Evolutionary conservation across 2,329 filamentous ascomycete genomes (phyloP), one percentile per base, ranked within the genome.

Genomic region (Chaetomium globosum): DNA sequence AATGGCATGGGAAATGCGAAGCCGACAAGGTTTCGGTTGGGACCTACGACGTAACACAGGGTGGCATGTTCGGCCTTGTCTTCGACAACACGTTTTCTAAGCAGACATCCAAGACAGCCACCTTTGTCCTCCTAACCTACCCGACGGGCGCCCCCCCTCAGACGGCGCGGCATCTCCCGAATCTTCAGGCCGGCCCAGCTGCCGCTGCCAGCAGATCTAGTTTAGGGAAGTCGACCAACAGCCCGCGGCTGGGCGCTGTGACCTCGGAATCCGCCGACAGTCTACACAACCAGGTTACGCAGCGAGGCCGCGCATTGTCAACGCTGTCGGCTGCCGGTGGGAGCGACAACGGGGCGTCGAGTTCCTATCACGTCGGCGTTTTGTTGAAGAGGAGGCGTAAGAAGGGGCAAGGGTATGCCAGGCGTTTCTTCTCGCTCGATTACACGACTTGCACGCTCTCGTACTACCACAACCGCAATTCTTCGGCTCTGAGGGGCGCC

Each of bases 61-160:
- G 89, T 28, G 95, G 95, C 74, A 97, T 97, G 87, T 99, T 96
- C 75, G 95, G 93, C 64, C 82, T 99, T 67, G 92, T 98, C 36
- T 97, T 99, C 74, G 95, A 99, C 85, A 99, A 99, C 75, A 99
- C 95, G 31, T 99, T 99, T 76, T 97, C 93, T 66, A 98, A 97
- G 80, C 91, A 89, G 77, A 89, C 91, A 51, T 95, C 93, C 61
- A 99, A 99, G 80, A 97, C 90, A 33, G 93, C 93, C 23, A 98
- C 94, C 8, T 92, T 99, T 74, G 93, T 97, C 43, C 86, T 99
- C 60, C 85, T 98, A 76, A 98, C 93, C 48, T 97, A 98, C 74
- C 93, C 94, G 10, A 93, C 92, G 43, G 90, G 89, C 71, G 85
- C 87, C 6, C 87, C 91, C 39, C 92, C 92, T 1, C 91, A 92